These are phyloP conservation scores for Anthostomella pinea DNA, from an alignment of 2,329 filamentous ascomycete species.

Conservation along the genomic window DNA sequence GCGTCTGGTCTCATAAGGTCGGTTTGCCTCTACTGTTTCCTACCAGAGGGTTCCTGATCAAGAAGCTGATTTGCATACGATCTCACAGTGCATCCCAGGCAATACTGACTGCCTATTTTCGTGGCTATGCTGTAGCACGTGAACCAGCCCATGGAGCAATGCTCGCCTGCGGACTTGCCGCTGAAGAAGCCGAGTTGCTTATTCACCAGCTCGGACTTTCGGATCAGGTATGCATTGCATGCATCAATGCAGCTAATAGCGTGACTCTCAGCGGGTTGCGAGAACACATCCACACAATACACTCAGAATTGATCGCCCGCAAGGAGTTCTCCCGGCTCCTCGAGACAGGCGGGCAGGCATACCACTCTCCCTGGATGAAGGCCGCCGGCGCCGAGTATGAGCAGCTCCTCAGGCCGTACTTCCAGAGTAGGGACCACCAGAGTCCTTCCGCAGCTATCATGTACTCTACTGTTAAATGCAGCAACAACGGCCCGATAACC, in stretches of 20 bases:
- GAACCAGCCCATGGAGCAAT: constrained; percentile 14
- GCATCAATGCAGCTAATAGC: constrained; percentile 17
- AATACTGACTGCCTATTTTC: constrained; percentile 18
- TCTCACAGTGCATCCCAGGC: too few relatives aligned
- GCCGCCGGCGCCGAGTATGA: constrained; percentile 16
- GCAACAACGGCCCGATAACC: neutral
- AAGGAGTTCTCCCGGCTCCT: constrained; percentile 4
- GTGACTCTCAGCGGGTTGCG: constrained; percentile 14
- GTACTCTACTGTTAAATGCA: constrained; percentile 12
- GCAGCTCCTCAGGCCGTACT: constrained; percentile 3
- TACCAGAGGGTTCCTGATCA: too few relatives aligned
- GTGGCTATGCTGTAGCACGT: constrained; percentile 13
- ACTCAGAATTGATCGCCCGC: neutral
- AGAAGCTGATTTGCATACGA: too few relatives aligned
- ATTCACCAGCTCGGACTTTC: constrained; percentile 2
- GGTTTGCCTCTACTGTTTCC: too few relatives aligned
- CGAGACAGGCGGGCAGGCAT: constrained; percentile 8
- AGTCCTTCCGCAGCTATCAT: constrained; percentile 9
- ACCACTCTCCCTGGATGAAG: constrained; percentile 17
- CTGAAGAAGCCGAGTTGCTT: neutral
- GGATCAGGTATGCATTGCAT: constrained; percentile 10
- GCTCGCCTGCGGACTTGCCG: constrained; percentile 16
- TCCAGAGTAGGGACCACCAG: neutral
- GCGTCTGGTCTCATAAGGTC: constrained; percentile 28
- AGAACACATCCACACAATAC: neutral